Conservation (phyloP, 352 stramenopile genomes). For the Phytophthora citrophthora region DNA sequence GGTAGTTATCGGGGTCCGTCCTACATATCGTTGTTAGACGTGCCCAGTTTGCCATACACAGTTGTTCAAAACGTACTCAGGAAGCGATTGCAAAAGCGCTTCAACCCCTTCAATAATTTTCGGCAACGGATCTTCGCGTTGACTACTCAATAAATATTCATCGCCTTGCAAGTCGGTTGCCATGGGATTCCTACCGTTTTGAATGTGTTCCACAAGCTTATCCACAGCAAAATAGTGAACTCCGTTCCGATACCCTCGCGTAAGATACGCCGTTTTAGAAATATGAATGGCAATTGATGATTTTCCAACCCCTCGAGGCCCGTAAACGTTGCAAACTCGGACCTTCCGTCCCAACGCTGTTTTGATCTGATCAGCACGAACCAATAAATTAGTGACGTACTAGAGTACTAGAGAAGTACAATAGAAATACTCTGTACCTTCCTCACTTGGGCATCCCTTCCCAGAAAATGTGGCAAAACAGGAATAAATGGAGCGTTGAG, state of each 20-base stretch:
- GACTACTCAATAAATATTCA: constrained; percentile 8
- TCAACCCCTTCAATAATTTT: constrained; percentile 37
- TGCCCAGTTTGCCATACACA: neutral
- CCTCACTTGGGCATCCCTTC: constrained; percentile 49
- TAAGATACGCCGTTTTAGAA: constrained; percentile 52
- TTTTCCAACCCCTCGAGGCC: constrained; percentile 59
- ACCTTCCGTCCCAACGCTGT: constrained; percentile 36
- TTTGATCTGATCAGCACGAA: constrained; percentile 36
- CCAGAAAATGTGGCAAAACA: constrained; percentile 60
- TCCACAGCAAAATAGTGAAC: constrained; percentile 69
- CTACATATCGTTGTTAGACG: constrained; percentile 20
- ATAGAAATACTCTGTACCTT: constrained; percentile 36
- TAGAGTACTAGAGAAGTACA: no score
- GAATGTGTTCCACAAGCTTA: constrained; percentile 38
- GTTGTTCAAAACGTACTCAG: constrained; percentile 36
- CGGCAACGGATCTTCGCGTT: constrained; percentile 35
- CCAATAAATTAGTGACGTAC: neutral
- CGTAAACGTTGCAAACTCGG: constrained; percentile 59
- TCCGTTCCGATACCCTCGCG: constrained; percentile 51
- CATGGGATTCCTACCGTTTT: constrained; percentile 16
- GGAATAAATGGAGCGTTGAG: constrained; percentile 63
- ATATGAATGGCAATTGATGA: constrained; percentile 65
- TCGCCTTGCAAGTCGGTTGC: constrained; percentile 11
- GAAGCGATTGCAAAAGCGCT: constrained; percentile 38
- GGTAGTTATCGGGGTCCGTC: constrained; percentile 24